Base-by-base conservation (phyloP, 768 basidiomycete species). In the Boletus subcaerulescens region DNA sequence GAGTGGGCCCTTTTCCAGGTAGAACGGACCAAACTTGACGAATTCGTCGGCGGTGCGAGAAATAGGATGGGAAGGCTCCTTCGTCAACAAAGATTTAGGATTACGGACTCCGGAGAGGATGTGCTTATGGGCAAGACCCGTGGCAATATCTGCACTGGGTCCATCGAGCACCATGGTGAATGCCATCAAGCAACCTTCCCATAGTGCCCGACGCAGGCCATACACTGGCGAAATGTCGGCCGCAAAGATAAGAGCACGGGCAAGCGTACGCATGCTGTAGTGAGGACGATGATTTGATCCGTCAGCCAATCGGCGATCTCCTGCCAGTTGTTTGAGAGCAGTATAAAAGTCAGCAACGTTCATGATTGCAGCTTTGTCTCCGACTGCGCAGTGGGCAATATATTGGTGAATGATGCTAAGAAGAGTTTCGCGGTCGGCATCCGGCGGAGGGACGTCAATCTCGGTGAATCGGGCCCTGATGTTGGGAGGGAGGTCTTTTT, bases 101-200 rank as follows among this genome's bases (percentile, higher is more conserved):
- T 98, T 98, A 47, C 86, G 83, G 13, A 94, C 86, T 10, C 87
- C 86, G 4, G 81, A 76, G 29, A 98, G 78, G 14, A 99, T 74
- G 70, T 93, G 82, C 60, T 84, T 85, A 59, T 88, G 85, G 8
- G 89, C 89, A 17, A 96, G 75, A 8, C 73, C 69, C 3, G 77
- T 81, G 18, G 93, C 92, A 24, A 81, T 62, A 56, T 80, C 77
- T 1, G 84, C 81, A 63, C 93, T 93, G 15, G 79, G 73, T 0
- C 73, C 73, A 63, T 97, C 92, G 45, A 99, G 79, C 7, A 89
- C 85, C 93, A 97, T 98, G 7, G 93, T 97, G 70, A 98, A 99
- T 0, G 92, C 88, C 97, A 99, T 98, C 53, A 98, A 66, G 68
- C 91, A 96, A 1, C 97, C 96, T 70, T 98, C 97, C 91, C 92